phyloP scores from a whole-genome alignment of 371 early-diverging fungal genomes.

The Lichtheimia corymbifera region DNA sequence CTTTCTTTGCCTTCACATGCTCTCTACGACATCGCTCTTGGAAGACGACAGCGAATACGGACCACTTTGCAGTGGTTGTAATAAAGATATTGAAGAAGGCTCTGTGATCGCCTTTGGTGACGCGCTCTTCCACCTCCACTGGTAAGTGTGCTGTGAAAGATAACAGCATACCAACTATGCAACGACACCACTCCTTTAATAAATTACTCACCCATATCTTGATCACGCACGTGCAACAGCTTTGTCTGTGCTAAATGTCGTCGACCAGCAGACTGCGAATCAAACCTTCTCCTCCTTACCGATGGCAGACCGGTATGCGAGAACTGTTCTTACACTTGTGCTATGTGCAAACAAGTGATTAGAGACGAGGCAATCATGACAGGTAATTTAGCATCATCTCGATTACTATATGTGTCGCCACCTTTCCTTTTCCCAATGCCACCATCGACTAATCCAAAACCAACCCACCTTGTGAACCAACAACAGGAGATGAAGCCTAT shows the following conservation, averaged over 20 bases:
- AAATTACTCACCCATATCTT: neutral
- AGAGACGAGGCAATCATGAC: constrained; percentile 89
- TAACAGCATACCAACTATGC: too few species aligned
- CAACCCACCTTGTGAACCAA: neutral
- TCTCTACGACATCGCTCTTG: constrained; percentile 14
- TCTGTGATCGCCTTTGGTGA: constrained; percentile 74
- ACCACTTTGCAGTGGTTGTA: constrained; percentile 71
- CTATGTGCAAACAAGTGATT: constrained; percentile 75
- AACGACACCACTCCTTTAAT: neutral
- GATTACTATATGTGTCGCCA: constrained; percentile 5
- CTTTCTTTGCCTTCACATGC: constrained; percentile 6
- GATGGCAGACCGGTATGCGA: constrained; percentile 84
- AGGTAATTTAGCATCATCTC: constrained; percentile 39
- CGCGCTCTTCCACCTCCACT: constrained; percentile 6
- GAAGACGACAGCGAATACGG: constrained; percentile 14
- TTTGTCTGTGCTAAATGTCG: constrained; percentile 79
- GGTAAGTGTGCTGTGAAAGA: constrained; percentile 44
- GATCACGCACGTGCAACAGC: constrained; percentile 26
- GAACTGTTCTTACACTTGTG: constrained; percentile 83
- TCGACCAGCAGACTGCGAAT: constrained; percentile 71
- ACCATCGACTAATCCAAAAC: neutral
- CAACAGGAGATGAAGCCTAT: constrained; percentile 76
- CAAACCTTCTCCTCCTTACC: constrained; percentile 74
- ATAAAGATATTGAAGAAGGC: constrained; percentile 69
- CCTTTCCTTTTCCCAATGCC: neutral